phyloP scores from a whole-genome alignment of 768 basidiomycete genomes.

The Termitomyces heimii region DNA sequence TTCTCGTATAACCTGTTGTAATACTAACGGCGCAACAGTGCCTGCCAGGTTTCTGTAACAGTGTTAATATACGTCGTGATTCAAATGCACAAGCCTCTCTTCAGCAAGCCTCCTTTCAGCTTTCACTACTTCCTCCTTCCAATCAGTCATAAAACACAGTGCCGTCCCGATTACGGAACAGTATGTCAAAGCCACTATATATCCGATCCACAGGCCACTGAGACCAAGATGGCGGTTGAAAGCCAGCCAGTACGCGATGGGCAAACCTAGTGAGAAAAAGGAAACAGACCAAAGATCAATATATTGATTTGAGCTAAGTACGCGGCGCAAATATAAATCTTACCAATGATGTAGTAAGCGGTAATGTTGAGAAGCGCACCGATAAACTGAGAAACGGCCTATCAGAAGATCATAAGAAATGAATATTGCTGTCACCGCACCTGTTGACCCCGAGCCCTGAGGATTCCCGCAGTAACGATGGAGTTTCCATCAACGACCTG shows the following conservation, averaged over 20 bases:
- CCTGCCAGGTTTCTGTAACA: background rate
- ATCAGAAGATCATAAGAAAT: background rate
- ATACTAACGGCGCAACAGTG: background rate
- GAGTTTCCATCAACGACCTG: background rate
- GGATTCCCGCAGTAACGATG: background rate
- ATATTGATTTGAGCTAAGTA: too few species aligned
- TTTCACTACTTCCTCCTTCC: conserved; percentile 44
- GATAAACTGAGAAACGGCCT: conserved; percentile 34
- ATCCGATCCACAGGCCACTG: conserved; percentile 61
- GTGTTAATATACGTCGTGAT: background rate
- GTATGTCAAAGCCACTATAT: conserved; percentile 45
- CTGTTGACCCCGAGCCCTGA: background rate
- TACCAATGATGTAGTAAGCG: conserved; percentile 10
- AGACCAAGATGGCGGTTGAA: conserved; percentile 41
- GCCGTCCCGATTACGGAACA: conserved; percentile 30
- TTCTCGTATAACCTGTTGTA: too few species aligned
- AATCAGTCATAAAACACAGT: conserved; percentile 39
- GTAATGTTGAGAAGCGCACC: conserved; percentile 38
- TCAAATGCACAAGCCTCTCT: background rate
- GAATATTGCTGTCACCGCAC: background rate
- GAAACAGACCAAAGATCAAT: background rate
- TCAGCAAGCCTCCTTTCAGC: conserved; percentile 18
- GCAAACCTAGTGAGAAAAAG: conserved; percentile 37
- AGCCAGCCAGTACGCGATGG: conserved; percentile 53
- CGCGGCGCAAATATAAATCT: background rate